Evolutionary conservation across 371 early-diverging fungal species (phyloP), one percentile per base, ranked within the genome.

Genomic region (Mucor irregularis): DNA sequence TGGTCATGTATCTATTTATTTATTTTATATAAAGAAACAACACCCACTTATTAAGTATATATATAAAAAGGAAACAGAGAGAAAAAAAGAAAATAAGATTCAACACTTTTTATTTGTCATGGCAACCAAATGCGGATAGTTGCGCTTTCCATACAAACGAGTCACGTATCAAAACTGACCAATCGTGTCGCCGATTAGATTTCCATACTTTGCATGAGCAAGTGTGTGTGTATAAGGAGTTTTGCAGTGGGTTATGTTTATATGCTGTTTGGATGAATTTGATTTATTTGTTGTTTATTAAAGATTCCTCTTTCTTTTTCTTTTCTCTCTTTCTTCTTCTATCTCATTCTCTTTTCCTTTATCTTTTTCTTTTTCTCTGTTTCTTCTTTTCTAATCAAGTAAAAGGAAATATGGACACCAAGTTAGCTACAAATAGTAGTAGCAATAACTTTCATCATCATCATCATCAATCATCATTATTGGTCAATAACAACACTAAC

Each of bases 251-350:
- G 11, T 7, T 31, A 31, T 11, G 31, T 7, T 11, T 7, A 31
- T 31, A 31, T 31, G 31, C 34, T 47, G 46, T 53, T 37, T 56
- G 19, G 46, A 45, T 43, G 4, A n/a, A n/a, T n/a, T n/a, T n/a
- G n/a, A n/a, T n/a, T n/a, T n/a, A n/a, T n/a, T n/a, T n/a, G n/a
- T n/a, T n/a, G n/a, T n/a, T n/a, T n/a, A n/a, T n/a, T n/a, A n/a
- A n/a, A n/a, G n/a, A n/a, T 17, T 11, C 34, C 24, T 46, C 49
- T 49, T 31, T 24, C 30, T 61, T 49, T 46, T 42, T 56, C 16
- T 52, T 52, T 28, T 24, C 50, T 57, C 46, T 35, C 42, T 17
- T 43, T 38, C 30, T 28, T 28, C 30, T 37, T 39, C 31, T 38
- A 16, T 57, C 43, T 33, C 26, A 33, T 38, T 49, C 37, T 28